Conservation (phyloP, 768 basidiomycete species). For the Panaeolus cyanescens region DNA sequence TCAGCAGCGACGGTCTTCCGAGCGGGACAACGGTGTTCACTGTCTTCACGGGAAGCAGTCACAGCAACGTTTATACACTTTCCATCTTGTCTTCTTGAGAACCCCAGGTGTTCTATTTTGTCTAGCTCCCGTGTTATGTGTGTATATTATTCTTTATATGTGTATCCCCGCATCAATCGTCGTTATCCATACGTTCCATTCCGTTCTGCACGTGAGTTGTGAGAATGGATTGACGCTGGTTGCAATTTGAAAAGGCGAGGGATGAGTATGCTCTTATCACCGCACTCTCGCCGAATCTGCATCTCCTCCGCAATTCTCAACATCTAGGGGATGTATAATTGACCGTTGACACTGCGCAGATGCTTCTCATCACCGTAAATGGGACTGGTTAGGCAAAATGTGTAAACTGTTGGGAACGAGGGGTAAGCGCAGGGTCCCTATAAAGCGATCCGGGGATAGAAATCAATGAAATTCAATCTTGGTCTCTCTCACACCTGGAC, state of each 20-base stretch:
- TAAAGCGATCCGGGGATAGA: not conserved
- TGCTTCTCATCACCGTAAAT: not conserved
- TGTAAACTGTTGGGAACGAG: not conserved
- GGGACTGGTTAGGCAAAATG: not conserved
- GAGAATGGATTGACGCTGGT: not conserved
- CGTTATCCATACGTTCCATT: not conserved
- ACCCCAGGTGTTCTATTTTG: not conserved
- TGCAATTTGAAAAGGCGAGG: not conserved
- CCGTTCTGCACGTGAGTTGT: not conserved
- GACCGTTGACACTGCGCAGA: not conserved
- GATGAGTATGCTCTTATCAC: conserved; percentile 20
- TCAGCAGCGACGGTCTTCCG: conserved; percentile 51
- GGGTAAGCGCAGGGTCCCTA: not conserved
- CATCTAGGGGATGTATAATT: not conserved
- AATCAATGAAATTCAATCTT: not conserved
- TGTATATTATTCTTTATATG: conserved; percentile 1
- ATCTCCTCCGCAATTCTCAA: not conserved
- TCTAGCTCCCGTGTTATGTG: not conserved
- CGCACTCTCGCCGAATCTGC: conserved; percentile 22
- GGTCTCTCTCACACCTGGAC: not conserved
- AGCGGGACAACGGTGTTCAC: conserved; percentile 47
- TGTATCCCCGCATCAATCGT: not conserved
- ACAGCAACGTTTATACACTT: conserved; percentile 37
- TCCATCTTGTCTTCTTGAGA: conserved; percentile 35
- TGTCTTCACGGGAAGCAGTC: conserved; percentile 38